Conservation (phyloP, 176 grass and related monocot species). For the Oryza australiensis region DNA sequence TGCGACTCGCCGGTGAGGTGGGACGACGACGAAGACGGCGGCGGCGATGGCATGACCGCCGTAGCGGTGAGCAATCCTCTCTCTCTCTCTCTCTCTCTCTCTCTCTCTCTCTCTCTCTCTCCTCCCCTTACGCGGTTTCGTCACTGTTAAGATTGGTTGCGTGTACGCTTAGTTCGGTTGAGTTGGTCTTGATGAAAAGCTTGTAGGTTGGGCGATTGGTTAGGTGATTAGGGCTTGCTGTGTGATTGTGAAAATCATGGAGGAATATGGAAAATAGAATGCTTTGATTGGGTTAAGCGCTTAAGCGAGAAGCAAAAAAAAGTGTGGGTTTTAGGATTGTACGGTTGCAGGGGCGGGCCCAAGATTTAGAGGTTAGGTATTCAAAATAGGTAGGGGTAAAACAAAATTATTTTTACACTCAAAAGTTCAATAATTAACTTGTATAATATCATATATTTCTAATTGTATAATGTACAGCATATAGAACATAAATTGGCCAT, state of each 20-base stretch:
- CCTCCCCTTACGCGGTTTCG: neutral
- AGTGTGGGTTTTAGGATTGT: neutral
- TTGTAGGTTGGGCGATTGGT: constrained; percentile 2
- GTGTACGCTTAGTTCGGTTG: constrained; percentile 17
- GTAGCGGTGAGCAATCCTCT: constrained; percentile 35
- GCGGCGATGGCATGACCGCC: neutral
- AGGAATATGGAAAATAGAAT: neutral
- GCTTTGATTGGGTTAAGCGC: neutral
- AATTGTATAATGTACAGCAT: no score
- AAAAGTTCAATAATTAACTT: no score
- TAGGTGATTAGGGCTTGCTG: neutral
- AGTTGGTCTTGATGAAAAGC: neutral
- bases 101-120: no score
- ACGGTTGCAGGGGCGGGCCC: no score
- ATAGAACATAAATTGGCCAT: no score
- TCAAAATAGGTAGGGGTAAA: no score
- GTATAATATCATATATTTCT: no score
- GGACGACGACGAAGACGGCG: constrained; percentile 26
- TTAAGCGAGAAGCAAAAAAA: neutral
- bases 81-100: no score
- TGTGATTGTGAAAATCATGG: neutral
- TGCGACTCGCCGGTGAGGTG: constrained; percentile 23
- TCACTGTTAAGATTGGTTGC: constrained; percentile 26
- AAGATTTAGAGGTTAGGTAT: no score
- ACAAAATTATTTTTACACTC: no score